phyloP scores from a whole-genome alignment of 148 eudicot species.

The Persicaria maculosa region DNA sequence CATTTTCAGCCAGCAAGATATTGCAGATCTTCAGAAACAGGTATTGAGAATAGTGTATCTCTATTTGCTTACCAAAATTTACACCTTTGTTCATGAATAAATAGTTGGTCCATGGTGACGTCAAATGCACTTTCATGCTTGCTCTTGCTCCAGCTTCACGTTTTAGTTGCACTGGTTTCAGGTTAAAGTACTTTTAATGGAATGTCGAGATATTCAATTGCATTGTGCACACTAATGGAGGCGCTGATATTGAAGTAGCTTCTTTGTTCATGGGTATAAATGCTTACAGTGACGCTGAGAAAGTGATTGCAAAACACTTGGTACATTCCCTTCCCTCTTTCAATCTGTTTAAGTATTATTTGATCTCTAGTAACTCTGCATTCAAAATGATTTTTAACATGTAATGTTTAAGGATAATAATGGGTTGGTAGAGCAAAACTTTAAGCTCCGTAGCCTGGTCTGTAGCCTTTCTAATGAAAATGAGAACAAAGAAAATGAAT shows the following conservation, averaged over 20 bases:
- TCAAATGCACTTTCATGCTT: neutral
- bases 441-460: constrained; percentile 75
- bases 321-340: constrained; percentile 17
- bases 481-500: constrained; percentile 47
- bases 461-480: constrained; percentile 74
- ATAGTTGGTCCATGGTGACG: too few relatives aligned
- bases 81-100: too few relatives aligned
- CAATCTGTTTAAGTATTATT: neutral
- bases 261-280: constrained; percentile 20
- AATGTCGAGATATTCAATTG: constrained; percentile 89
- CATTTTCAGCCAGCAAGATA: constrained; percentile 55
- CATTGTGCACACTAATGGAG: constrained; percentile 55
- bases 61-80: neutral
- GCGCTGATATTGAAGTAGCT: constrained; percentile 22
- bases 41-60: constrained; percentile 16
- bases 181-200: constrained; percentile 76
- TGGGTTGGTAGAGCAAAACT: constrained; percentile 95
- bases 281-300: constrained; percentile 41
- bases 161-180: too few relatives aligned
- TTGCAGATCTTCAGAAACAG: constrained; percentile 81
- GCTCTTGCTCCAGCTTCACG: constrained; percentile 5
- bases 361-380: neutral
- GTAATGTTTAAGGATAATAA: constrained; percentile 74
- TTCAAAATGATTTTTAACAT: constrained; percentile 19
- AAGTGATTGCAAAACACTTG: constrained; percentile 59